phyloP scores from a whole-genome alignment of 2,329 filamentous ascomycete genomes.

The Verticillium albo-atrum region DNA sequence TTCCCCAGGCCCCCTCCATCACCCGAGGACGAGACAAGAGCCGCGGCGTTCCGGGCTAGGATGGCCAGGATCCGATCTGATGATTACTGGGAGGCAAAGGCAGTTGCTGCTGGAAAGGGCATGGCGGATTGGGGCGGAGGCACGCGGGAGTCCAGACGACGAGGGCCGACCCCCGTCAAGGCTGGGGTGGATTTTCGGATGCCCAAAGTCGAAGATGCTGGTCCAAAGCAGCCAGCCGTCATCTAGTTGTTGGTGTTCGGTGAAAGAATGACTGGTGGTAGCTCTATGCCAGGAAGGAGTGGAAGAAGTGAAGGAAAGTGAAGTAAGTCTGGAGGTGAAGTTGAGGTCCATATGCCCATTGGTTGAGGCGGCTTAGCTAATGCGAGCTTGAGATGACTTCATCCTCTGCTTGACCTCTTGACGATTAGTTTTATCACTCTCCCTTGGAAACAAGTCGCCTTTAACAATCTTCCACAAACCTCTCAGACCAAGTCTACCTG shows the following conservation, averaged over 20 bases:
- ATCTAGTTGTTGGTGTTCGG: too few relatives aligned
- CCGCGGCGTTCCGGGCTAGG: background rate
- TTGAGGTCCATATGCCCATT: background rate
- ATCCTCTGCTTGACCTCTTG: background rate
- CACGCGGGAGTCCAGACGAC: background rate
- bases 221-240: background rate
- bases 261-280: too few relatives aligned
- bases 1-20: background rate
- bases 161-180: background rate
- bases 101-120: background rate
- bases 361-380: background rate
- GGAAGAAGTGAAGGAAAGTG: background rate
- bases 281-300: too few relatives aligned
- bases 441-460: background rate
- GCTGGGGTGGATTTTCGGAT: background rate
- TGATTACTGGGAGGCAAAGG: conserved; percentile 1
- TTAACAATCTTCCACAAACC: too few relatives aligned
- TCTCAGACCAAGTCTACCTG: too few relatives aligned
- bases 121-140: background rate
- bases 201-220: background rate
- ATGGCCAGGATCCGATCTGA: background rate
- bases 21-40: background rate
- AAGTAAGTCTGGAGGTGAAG: background rate
- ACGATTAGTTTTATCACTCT: too few relatives aligned
- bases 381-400: background rate